Base-by-base conservation (phyloP, 176 grass and related monocot genomes). In the Avena insularis region DNA sequence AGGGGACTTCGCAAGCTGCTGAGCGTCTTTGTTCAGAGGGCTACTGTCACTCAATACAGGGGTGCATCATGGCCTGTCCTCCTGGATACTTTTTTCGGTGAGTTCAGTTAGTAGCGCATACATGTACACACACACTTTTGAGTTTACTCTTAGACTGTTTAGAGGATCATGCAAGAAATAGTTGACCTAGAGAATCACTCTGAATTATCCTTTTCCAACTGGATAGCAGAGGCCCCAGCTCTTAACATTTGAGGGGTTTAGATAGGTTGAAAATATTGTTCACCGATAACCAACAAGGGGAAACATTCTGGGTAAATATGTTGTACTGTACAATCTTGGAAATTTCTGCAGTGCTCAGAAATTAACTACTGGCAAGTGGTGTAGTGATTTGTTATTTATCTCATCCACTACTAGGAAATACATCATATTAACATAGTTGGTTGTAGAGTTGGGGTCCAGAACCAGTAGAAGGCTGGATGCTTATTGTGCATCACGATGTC, bases 91-190 rank as follows among this genome's bases (percentile, higher is more conserved):
- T n/a, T 14, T 63, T 53, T 16, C 13, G 53, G 87, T 89, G 54
- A 79, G 87, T 84, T 84, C 55, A 72, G 11, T 84, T 72, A 63
- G 75, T 46, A 84, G 43, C 63, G 79, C 21, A 59, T 14, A 23
- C 66, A 63, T 80, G 56, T 67, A 82, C 40, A 43, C 40, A 43
- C 40, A 43, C 36, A 82, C 47, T 15, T 31, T 71, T 79, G 8
- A 72, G 35, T 51, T 84, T 88, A 62, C 9, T 78, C 8, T 50
- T 4, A 40, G 67, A 1, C 49, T 65, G 35, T 14, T 0, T 57
- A 0, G 36, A 59, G 48, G 10, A 36, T 35, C 12, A 12, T 82
- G 51, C 57, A 68, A 5, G 69, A 84, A 71, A 12, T 60, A 51
- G 11, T 67, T 66, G 35, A 12, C 75, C 9, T 65, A 25, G 57